A percentile compares a stretch with the other conserved stretches of the same genome.
Evolutionary conservation across 176 grass and related monocot species (phyloP).

Genomic region (Triticum turgidum): DNA sequence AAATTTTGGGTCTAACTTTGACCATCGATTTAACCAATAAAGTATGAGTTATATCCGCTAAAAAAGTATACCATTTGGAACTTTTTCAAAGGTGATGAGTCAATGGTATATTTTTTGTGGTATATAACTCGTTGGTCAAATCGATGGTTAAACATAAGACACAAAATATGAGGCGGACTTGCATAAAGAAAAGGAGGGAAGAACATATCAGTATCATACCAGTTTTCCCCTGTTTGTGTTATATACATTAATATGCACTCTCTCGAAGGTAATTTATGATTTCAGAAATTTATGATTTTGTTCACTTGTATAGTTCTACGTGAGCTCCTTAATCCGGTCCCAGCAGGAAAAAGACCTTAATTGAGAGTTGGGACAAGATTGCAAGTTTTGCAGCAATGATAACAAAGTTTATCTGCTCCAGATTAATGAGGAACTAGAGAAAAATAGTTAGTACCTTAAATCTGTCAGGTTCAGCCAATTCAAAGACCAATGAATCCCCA

Average conservation of each 20-base stretch:
- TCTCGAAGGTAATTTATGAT: background rate
- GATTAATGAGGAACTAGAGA: background rate
- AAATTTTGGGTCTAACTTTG: background rate
- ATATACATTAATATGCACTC: background rate
- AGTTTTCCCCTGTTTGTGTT: background rate
- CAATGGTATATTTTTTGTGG: background rate
- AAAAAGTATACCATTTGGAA: background rate
- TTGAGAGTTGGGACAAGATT: background rate
- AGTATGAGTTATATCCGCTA: background rate
- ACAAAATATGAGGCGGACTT: background rate
- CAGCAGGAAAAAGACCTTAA: background rate
- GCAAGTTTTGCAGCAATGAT: background rate
- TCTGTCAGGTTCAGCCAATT: slow-evolving; percentile 63
- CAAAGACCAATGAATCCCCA: slow-evolving; percentile 86
- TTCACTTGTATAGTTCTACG: background rate
- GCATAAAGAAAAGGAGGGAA: background rate
- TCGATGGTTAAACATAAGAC: background rate
- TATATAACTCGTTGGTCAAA: background rate
- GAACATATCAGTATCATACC: background rate
- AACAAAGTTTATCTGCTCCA: background rate
- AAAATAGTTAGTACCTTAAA: slow-evolving; percentile 67
- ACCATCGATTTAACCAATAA: background rate
- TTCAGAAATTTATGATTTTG: background rate
- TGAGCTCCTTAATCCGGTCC: background rate
- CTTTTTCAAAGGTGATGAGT: background rate